phyloP scores from a whole-genome alignment of 2,329 filamentous ascomycete species.

The Fusarium illudens region DNA sequence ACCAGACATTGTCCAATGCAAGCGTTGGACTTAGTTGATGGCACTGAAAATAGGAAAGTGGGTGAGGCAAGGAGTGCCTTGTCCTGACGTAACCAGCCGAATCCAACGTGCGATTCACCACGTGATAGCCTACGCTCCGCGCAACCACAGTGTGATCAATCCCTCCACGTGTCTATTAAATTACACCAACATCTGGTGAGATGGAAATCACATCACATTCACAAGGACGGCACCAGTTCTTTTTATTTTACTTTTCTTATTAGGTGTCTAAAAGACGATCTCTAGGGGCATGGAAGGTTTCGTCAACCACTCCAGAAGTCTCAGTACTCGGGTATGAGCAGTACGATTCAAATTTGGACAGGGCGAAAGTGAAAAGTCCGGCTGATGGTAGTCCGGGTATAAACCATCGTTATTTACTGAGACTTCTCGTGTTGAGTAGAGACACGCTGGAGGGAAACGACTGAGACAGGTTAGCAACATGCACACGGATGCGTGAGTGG shows the following conservation, averaged over 20 bases:
- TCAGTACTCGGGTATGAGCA: conserved; percentile 49
- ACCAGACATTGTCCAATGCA: background rate
- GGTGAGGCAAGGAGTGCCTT: background rate
- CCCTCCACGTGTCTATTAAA: too few species aligned
- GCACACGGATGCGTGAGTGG: background rate
- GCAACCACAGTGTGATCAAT: too few species aligned
- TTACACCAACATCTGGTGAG: too few species aligned
- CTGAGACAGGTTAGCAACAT: conserved; percentile 65
- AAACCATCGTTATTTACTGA: conserved; percentile 62
- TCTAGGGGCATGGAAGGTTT: conserved; percentile 52
- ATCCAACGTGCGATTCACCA: background rate
- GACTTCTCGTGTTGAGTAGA: conserved; percentile 93
- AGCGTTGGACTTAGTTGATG: background rate
- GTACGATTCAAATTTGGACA: conserved; percentile 53
- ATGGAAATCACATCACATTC: background rate
- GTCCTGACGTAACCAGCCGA: background rate
- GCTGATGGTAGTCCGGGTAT: conserved; percentile 50
- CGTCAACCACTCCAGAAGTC: conserved; percentile 47
- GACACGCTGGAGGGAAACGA: conserved; percentile 88
- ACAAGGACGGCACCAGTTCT: background rate
- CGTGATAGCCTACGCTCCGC: background rate
- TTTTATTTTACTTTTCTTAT: conserved; percentile 56
- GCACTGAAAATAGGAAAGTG: background rate
- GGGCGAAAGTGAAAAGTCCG: conserved; percentile 51
- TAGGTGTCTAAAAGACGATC: conserved; percentile 52